Conservation (phyloP, 2,329 filamentous ascomycete species). For the Aureobasidium sp. region DNA sequence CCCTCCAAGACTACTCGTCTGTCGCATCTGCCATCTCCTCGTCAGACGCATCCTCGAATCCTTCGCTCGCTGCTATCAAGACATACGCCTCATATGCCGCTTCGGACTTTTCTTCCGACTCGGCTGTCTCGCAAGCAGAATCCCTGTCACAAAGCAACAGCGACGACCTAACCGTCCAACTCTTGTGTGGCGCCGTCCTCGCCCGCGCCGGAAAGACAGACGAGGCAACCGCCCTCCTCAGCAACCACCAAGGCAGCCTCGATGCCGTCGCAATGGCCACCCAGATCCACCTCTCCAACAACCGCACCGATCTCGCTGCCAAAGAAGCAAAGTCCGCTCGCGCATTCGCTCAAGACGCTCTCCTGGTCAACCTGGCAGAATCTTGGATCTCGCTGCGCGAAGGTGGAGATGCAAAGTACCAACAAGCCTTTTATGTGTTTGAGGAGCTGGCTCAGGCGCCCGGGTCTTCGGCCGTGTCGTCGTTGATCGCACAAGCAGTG, state of each 20-base stretch:
- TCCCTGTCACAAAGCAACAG: constrained; percentile 58
- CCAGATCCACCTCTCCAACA: constrained; percentile 88
- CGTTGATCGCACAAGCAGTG: constrained; percentile 79
- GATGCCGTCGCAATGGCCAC: constrained; percentile 78
- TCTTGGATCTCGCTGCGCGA: constrained; percentile 87
- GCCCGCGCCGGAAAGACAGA: constrained; percentile 76
- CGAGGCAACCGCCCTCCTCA: constrained; percentile 71
- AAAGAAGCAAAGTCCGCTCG: constrained; percentile 84
- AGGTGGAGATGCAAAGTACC: constrained; percentile 93
- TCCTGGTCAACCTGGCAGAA: constrained; percentile 90
- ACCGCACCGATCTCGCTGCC: constrained; percentile 79
- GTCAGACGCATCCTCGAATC: constrained; percentile 49
- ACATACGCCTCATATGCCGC: constrained; percentile 60
- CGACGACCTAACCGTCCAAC: constrained; percentile 75
- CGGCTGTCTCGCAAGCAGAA: constrained; percentile 53
- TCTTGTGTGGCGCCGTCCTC: constrained; percentile 74
- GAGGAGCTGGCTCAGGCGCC: constrained; percentile 90
- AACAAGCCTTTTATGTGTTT: constrained; percentile 94
- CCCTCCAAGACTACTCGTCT: constrained; percentile 67
- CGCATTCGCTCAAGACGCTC: constrained; percentile 89
- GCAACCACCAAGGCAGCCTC: constrained; percentile 74
- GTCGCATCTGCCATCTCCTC: constrained; percentile 63
- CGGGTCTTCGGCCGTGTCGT: constrained; percentile 67
- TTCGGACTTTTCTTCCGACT: constrained; percentile 28
- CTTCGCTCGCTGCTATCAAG: constrained; percentile 69